phyloP scores from a whole-genome alignment of 352 stramenopile species.

The Labyrinthula sp. region DNA sequence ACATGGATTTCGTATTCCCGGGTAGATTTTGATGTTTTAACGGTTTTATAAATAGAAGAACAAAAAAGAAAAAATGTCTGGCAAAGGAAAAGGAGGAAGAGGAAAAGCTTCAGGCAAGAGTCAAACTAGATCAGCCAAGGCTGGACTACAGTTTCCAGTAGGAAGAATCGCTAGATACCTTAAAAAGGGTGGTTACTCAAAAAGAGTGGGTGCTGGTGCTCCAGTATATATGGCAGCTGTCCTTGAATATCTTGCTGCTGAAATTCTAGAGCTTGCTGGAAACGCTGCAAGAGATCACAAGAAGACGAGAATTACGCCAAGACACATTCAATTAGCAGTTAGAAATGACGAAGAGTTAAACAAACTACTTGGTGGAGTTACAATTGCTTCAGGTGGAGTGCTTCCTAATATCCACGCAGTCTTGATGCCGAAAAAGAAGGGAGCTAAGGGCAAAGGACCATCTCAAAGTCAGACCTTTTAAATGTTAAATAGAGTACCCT shows the following conservation, averaged over 20 bases:
- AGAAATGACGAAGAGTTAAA: constrained; percentile 86
- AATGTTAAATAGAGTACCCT: too few relatives aligned
- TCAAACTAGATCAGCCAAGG: constrained; percentile 53
- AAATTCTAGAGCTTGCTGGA: constrained; percentile 69
- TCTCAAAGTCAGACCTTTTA: too few relatives aligned
- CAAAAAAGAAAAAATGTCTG: constrained; percentile 42
- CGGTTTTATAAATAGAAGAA: too few relatives aligned
- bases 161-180: constrained; percentile 76
- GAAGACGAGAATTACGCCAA: constrained; percentile 79
- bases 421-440: constrained; percentile 56
- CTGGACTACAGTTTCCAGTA: constrained; percentile 78
- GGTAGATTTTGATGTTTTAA: too few relatives aligned
- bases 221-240: constrained; percentile 77
- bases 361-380: constrained; percentile 73
- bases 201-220: constrained; percentile 64
- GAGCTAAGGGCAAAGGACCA: too few relatives aligned
- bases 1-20: too few relatives aligned
- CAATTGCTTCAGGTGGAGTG: constrained; percentile 77
- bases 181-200: constrained; percentile 64
- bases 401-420: constrained; percentile 83
- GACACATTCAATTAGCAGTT: constrained; percentile 80
- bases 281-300: constrained; percentile 79
- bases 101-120: constrained; percentile 47
- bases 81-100: constrained; percentile 51
- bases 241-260: constrained; percentile 59